phyloP scores from a whole-genome alignment of 2,329 filamentous ascomycete genomes.

The Verticillium klebahnii region DNA sequence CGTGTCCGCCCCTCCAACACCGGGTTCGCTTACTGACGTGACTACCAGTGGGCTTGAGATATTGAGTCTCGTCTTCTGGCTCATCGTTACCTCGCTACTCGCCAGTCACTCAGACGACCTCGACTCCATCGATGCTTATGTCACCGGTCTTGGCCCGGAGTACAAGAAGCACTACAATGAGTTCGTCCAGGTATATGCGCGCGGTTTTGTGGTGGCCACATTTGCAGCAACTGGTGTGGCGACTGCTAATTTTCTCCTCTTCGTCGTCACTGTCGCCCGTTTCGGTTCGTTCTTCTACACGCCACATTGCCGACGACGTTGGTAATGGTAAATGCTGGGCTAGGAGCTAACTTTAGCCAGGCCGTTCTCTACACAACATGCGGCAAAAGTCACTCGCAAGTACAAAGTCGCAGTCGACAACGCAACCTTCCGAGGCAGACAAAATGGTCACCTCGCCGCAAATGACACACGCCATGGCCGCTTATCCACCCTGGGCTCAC shows the following conservation, averaged over 20 bases:
- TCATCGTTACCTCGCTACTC: slow-evolving; percentile 12
- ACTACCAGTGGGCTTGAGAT: slow-evolving; percentile 9
- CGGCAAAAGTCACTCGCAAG: slow-evolving; percentile 7
- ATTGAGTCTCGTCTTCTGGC: slow-evolving; percentile 13
- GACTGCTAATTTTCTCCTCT: slow-evolving; percentile 10
- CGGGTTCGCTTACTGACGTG: not conserved
- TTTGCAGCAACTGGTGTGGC: slow-evolving; percentile 11
- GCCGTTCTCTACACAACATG: slow-evolving; percentile 10
- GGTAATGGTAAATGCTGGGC: not conserved
- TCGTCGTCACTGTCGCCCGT: slow-evolving; percentile 9
- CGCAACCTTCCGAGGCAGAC: slow-evolving; percentile 1
- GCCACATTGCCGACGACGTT: not conserved
- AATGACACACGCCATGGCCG: slow-evolving; percentile 9
- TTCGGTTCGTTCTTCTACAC: slow-evolving; percentile 7
- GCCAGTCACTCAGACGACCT: slow-evolving; percentile 14
- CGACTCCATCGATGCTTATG: slow-evolving; percentile 11
- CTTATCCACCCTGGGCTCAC: slow-evolving; percentile 11
- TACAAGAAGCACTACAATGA: slow-evolving; percentile 12
- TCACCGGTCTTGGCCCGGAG: slow-evolving; percentile 9
- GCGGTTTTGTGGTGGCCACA: slow-evolving; percentile 12
- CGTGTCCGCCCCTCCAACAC: not conserved
- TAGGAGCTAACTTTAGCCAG: slow-evolving; percentile 3
- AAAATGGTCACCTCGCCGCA: slow-evolving; percentile 13
- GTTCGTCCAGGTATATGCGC: slow-evolving; percentile 8
- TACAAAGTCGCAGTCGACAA: slow-evolving; percentile 8